Base-by-base conservation (phyloP, 2,329 filamentous ascomycete species). In the Tolypocladium pustulatum region DNA sequence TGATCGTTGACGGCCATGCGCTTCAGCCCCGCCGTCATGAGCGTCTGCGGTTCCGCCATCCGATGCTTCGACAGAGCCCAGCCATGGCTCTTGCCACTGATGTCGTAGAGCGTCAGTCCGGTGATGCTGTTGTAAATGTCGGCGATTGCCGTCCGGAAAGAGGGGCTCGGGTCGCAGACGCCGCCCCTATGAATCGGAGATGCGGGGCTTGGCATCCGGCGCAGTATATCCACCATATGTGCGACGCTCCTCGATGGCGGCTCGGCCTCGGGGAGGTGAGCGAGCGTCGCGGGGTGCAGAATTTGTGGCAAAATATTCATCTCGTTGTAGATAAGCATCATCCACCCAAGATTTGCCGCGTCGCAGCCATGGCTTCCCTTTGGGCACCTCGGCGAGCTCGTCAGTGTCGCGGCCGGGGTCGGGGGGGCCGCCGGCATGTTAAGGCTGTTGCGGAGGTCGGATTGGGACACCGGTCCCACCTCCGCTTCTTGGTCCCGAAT, bases 331-430 rank as follows among this genome's bases (percentile, higher is more conserved):
- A 76, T 68, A n/a, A 81, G 70, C 75, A 82, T 79, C 38, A 81
- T 64, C 78, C 79, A 83, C 3, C 80, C 80, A 0, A 83, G 69
- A 57, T 80, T 81, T 0, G 75, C 74, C 0, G 79, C 78, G 61
- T 83, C 81, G 58, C 80, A 83, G 64, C 71, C 69, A 57, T 77
- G 78, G 57, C 74, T 78, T 0, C 78, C 77, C 59, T 73, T 78
- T 20, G 78, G 78, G 58, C 80, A 83, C 38, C 80, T 73, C 3
- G 78, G 72, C 0, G 66, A 69, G 37, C 70, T 74, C 1, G 72
- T 75, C 4, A 78, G 62, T 20, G 64, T 57, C 22, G 62, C 61
- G 6, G 63, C 62, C 10, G 61, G 59, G 13, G 59, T 54, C 6
- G 57, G 54, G 12, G 65, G 62, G 1, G 64, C 53, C 2, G 56